Evolutionary conservation across 2,329 filamentous ascomycete species (phyloP), one percentile per base, ranked within the genome.

Genomic region (Ceratocystis cacaofunesta): DNA sequence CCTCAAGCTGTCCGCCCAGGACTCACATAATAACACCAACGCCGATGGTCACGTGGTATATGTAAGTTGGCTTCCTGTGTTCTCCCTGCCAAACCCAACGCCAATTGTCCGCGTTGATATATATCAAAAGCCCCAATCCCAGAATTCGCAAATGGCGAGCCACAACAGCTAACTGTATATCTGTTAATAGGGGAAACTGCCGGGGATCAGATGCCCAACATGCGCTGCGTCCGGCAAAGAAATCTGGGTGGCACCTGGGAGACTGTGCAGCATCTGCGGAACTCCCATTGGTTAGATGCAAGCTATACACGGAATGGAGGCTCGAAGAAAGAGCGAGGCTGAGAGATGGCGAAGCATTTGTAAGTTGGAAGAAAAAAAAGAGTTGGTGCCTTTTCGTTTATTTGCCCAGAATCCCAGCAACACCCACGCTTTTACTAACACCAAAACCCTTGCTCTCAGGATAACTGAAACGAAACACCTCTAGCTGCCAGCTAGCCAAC

Each of bases 221-320:
- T 83, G 80, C 69, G 75, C 76, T 62, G 71, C 73, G 52, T 73
- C 75, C 58, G 80, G 80, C 67, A 75, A 78, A 68, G 80, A 82
- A 70, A 78, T 80, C 55, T 83, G 80, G 80, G 80, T 83, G 28
- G 80, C 82, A 68, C 80, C 79, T 41, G 80, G 80, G 63, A 76
- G 78, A 66, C 73, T 74, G 62, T 83, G 80, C 70, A 76, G 77
- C 41, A 77, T 78, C 69, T 82, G 79, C 71, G 79, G 79, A 62
- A 80, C 79, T 28, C 76, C 78, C 44, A 73, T 73, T 68, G 73
- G 72, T 67, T 74, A 71, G 64, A 58, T 30, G 7, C 28, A 57
- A 28, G 15, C 12, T 22, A 30, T 30, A 6, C 19, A 32, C 15
- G 50, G 12, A 8, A 58, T 7, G n/a, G 30, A 61, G 6, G 46